Percentiles rank a stretch among this genome's conserved stretches.
These are phyloP conservation scores for Boehmeria nivea DNA, from an alignment of 306 rosid genomes.

Conservation along the genomic window DNA sequence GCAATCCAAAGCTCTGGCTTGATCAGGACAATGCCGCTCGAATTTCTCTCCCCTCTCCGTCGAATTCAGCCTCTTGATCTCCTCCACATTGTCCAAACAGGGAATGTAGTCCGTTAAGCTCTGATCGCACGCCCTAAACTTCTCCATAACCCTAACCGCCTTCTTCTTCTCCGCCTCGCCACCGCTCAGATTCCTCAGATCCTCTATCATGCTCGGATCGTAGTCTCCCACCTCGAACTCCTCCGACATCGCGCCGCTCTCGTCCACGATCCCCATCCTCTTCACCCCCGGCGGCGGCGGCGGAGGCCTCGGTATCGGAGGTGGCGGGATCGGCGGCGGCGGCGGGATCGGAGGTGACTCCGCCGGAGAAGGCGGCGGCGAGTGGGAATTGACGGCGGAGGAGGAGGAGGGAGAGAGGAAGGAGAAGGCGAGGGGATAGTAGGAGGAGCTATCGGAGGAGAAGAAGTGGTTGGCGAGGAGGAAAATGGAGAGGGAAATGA, in stretches of 20 bases:
- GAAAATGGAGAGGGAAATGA: slow-evolving; percentile 47
- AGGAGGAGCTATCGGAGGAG: slow-evolving; percentile 26
- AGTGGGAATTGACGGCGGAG: slow-evolving; percentile 9
- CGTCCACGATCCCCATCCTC: slow-evolving; percentile 62
- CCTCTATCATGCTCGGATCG: slow-evolving; percentile 30
- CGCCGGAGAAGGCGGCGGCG: slow-evolving; percentile 5
- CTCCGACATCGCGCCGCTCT: slow-evolving; percentile 70
- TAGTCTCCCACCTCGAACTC: slow-evolving; percentile 62
- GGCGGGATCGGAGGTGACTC: background rate
- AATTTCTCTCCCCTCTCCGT: slow-evolving; percentile 49
- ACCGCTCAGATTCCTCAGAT: slow-evolving; percentile 23
- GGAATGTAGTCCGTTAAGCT: slow-evolving; percentile 69
- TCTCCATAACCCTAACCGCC: slow-evolving; percentile 30
- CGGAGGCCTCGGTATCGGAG: slow-evolving; percentile 19
- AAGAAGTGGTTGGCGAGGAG: slow-evolving; percentile 30
- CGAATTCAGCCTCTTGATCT: slow-evolving; percentile 27
- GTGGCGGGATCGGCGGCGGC: background rate
- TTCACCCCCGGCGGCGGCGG: slow-evolving; percentile 41
- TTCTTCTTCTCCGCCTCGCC: slow-evolving; percentile 16
- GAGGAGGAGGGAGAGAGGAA: slow-evolving; percentile 1
- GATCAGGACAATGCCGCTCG: slow-evolving; percentile 70
- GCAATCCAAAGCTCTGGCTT: slow-evolving; percentile 50
- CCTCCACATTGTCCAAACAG: slow-evolving; percentile 66
- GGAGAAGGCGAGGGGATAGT: slow-evolving; percentile 24
- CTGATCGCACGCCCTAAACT: slow-evolving; percentile 39